Evolutionary conservation across 2,329 filamentous ascomycete species (phyloP), one percentile per base, ranked within the genome.

Genomic region (Capronia coronata): DNA sequence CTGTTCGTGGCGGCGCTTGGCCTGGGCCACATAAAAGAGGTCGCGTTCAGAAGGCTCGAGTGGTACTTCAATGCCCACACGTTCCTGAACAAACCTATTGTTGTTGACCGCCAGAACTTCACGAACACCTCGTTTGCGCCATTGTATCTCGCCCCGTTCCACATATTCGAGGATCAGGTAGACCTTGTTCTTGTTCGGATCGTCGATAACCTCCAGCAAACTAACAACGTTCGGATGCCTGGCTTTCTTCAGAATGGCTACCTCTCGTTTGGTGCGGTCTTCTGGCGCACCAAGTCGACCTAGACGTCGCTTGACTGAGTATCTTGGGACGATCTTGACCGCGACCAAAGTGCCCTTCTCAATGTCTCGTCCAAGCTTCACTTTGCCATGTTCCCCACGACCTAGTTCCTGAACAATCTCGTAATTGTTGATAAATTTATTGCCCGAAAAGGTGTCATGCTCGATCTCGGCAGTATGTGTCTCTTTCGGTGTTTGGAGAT

Each of bases 81-180:
- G 89, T 56, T 71, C 73, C 43, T 67, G 80, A 64, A 94, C 85
- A 59, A 93, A 79, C 48, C 90, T 80, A 51, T 82, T 77, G 60
- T 87, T 86, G 66, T 98, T 93, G 61, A 89, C 83, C 25, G 82
- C 75, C 60, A 87, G 87, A 57, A 97, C 86, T 62, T 89, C 86
- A 48, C 84, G 85, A 5, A 89, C 75, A 4, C 88, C 91, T 69
- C 90, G 88, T 65, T 86, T 91, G 47, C 93, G 82, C 93, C 93
- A 98, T 41, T 88, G 79, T 49, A 98, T 87, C 69, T 98, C 93
- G 44, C 93, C 91, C 34, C 91, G 78, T 65, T 96, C 88, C 49
- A 96, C 90, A 67, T 91, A 91, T 67, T 98, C 93, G 37, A 98
- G 77, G 16, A 97, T 87, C 71, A 98, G 91, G 71, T 98, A 98